Conservation (phyloP, 2,329 filamentous ascomycete species). For the Diplocarpon mali region DNA sequence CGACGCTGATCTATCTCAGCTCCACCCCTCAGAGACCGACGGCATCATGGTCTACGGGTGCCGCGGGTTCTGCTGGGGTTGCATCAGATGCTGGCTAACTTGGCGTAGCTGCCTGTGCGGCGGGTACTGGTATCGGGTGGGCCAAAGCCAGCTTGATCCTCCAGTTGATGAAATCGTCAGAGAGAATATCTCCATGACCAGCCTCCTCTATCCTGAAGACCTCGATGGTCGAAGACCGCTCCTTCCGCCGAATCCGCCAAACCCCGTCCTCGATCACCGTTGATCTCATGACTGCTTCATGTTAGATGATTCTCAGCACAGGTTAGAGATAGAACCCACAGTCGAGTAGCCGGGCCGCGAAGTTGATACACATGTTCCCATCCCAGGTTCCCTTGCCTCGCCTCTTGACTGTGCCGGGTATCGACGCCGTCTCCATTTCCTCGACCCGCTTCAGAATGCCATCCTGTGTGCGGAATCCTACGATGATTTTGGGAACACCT, state of each 20-base stretch:
- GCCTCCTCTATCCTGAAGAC: slow-evolving; percentile 62
- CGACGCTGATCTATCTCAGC: too few relatives aligned
- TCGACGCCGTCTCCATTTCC: slow-evolving; percentile 67
- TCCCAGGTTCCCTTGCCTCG: slow-evolving; percentile 64
- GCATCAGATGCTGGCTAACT: not conserved
- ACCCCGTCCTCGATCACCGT: slow-evolving; percentile 55
- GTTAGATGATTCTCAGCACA: slow-evolving; percentile 3
- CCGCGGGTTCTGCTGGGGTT: not conserved
- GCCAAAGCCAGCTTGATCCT: slow-evolving; percentile 28
- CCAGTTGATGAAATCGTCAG: slow-evolving; percentile 69
- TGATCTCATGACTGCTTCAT: slow-evolving; percentile 46
- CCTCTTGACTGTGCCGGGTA: slow-evolving; percentile 65
- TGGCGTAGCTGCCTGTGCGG: not conserved
- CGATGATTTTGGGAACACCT: slow-evolving; percentile 81
- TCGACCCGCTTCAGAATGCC: slow-evolving; percentile 64
- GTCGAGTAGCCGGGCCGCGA: slow-evolving; percentile 64
- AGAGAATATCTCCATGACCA: slow-evolving; percentile 67
- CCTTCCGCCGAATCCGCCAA: slow-evolving; percentile 64
- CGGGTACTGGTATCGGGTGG: not conserved
- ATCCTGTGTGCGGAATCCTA: slow-evolving; percentile 69
- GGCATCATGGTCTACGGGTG: not conserved
- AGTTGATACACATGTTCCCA: slow-evolving; percentile 88
- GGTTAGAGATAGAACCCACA: slow-evolving; percentile 41
- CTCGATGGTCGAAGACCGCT: slow-evolving; percentile 56
- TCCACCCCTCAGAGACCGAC: not conserved